Conservation (phyloP, 2,329 filamentous ascomycete genomes). For the Neocucurbitaria cava region DNA sequence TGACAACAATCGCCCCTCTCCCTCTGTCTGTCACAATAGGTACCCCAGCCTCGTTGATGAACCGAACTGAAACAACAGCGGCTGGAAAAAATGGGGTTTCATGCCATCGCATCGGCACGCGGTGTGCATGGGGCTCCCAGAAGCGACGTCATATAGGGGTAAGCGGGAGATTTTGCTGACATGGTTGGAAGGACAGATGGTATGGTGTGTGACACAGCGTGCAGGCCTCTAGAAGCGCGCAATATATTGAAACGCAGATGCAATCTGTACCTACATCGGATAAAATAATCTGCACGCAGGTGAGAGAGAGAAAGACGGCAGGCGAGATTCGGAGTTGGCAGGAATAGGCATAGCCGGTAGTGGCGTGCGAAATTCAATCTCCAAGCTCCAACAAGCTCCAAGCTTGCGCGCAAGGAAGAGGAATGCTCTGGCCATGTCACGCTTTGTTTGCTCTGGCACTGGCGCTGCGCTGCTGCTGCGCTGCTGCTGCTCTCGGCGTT, state of each 20-base stretch:
- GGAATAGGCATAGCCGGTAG: background rate
- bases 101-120: constrained; percentile 1
- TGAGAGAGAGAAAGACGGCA: background rate
- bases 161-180: background rate
- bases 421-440: background rate
- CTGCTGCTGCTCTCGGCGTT: no score
- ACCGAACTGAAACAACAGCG: background rate
- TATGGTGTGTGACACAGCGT: background rate
- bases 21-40: no score
- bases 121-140: background rate
- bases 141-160: background rate
- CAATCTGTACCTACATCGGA: constrained; percentile 23
- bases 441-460: background rate
- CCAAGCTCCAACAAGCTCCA: background rate
- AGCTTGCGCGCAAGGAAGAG: background rate
- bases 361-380: background rate
- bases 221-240: background rate
- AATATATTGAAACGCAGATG: constrained; percentile 6
- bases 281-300: background rate
- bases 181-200: background rate
- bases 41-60: background rate
- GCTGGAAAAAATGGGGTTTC: constrained; percentile 1
- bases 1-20: constrained; percentile 7
- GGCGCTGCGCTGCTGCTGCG: no score
- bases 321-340: background rate